Evolutionary conservation across 225 moss, liverwort and hornwort species (phyloP), one percentile per base, ranked within the genome.

Genomic region (Straminergon stramineum): DNA sequence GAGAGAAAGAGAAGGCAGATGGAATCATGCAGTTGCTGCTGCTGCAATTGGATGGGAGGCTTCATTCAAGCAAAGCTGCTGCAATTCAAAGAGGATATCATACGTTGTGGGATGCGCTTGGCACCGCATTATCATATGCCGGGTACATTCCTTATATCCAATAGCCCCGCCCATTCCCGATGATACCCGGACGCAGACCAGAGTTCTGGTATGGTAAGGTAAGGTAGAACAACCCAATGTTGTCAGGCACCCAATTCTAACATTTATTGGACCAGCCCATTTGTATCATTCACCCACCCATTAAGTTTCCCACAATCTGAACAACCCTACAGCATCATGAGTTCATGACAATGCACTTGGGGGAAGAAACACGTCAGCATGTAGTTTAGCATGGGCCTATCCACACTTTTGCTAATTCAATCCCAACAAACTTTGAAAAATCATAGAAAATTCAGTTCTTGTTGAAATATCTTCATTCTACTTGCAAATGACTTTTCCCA

Each of bases 301-400:
- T 69, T 23, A 7, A 48, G 48, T 48, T 61, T 39, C 30, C 64
- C 2, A 24, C 39, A 70, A 24, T 24, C 7, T 2, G 27, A 43
- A 6, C 73, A 43, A 43, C 16, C 3, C 8, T 76, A 32, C 8
- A 31, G 2, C 4, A 32, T 13, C 13, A 7, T n/a, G n/a, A n/a
- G n/a, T n/a, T n/a, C n/a, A n/a, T 20, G 32, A 52, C 19, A 32
- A 2, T 20, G 51, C 20, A 76, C 34, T 76, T 32, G 2, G 22
- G 22, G 2, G 13, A 34, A 34, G 13, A 5, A 13, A 34, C 3
- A 53, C 0, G 3, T 14, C 1, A 52, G 0, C 0, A 0, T 20
- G 8, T 52, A 13, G 7, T 20, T 48, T 52, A 24, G 1, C 1
- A 8, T 9, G 5, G 6, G 15, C 26, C 41, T 24, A 32, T 34